phyloP scores from a whole-genome alignment of 495 filamentous ascomycete species.

The Staphylotrichum longicolle region DNA sequence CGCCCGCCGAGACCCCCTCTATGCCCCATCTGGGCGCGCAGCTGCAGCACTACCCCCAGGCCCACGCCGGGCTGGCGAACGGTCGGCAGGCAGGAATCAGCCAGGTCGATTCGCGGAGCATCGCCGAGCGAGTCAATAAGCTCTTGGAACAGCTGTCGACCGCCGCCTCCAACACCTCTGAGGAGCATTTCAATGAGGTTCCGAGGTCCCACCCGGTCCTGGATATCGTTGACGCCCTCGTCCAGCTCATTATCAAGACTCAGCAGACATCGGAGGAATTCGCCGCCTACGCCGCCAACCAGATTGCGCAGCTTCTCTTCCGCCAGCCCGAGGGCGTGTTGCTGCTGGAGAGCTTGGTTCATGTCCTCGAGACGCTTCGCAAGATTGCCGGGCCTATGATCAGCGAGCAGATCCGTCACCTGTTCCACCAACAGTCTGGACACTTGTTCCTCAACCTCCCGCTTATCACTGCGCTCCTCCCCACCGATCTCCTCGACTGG shows the following conservation, averaged over 20 bases:
- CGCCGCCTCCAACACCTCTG: conserved; percentile 60
- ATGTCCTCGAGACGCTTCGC: conserved; percentile 77
- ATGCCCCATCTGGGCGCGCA: conserved; percentile 65
- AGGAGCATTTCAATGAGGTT: conserved; percentile 69
- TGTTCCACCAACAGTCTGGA: conserved; percentile 63
- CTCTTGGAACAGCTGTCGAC: conserved; percentile 69
- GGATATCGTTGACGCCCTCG: conserved; percentile 58
- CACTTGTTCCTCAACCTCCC: conserved; percentile 74
- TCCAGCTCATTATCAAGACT: conserved; percentile 53
- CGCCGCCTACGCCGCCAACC: conserved; percentile 63
- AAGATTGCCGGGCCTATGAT: conserved; percentile 70
- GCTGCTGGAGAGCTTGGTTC: conserved; percentile 78
- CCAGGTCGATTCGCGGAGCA: conserved; percentile 60
- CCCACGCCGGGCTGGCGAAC: conserved; percentile 47
- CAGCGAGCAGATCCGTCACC: conserved; percentile 65
- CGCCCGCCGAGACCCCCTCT: conserved; percentile 76
- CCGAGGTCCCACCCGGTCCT: conserved; percentile 61
- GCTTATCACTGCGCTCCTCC: conserved; percentile 71
- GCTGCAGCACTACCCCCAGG: conserved; percentile 60
- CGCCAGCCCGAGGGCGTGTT: conserved; percentile 53
- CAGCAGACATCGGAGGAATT: conserved; percentile 62
- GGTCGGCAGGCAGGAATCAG: conserved; percentile 59
- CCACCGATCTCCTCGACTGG: conserved; percentile 70
- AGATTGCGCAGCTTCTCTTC: conserved; percentile 69
- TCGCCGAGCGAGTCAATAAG: conserved; percentile 64